phyloP scores from a whole-genome alignment of 345 rosid genomes.

The Heritiera littoralis region DNA sequence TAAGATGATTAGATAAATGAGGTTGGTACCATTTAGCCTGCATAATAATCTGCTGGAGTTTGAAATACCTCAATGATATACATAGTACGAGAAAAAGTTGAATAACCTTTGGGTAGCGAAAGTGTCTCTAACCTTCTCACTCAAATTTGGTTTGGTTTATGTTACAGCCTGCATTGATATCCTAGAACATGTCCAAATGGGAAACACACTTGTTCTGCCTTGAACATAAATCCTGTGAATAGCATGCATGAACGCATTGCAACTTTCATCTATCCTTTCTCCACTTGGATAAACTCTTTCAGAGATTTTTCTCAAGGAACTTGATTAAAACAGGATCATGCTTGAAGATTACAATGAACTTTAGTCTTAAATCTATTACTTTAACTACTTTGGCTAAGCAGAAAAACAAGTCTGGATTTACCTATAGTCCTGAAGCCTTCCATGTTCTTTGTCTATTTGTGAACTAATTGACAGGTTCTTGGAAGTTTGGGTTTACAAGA shows the following conservation, averaged over 20 bases:
- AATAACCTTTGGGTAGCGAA: not conserved
- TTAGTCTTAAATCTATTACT: not conserved
- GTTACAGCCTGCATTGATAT: not conserved
- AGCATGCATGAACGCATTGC: not conserved
- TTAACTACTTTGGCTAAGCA: not conserved
- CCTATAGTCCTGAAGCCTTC: not conserved
- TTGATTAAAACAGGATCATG: not conserved
- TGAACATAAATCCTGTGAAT: not conserved
- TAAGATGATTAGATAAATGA: not conserved
- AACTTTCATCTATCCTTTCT: not conserved
- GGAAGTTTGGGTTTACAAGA: not conserved
- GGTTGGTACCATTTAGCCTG: not conserved
- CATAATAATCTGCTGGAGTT: conserved; percentile 3
- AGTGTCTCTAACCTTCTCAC: not conserved
- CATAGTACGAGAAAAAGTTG: not conserved
- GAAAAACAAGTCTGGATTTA: not conserved
- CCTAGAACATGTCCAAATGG: not conserved
- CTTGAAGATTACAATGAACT: not conserved
- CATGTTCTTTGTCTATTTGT: not conserved
- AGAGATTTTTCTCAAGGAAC: not conserved
- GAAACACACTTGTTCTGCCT: not conserved
- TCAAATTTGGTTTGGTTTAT: not conserved
- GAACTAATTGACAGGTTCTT: not conserved
- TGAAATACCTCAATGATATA: not conserved
- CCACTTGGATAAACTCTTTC: not conserved